Evolutionary conservation across 2,329 filamentous ascomycete species (phyloP), one percentile per base, ranked within the genome.

Genomic region (Calonectria multiphialidica): DNA sequence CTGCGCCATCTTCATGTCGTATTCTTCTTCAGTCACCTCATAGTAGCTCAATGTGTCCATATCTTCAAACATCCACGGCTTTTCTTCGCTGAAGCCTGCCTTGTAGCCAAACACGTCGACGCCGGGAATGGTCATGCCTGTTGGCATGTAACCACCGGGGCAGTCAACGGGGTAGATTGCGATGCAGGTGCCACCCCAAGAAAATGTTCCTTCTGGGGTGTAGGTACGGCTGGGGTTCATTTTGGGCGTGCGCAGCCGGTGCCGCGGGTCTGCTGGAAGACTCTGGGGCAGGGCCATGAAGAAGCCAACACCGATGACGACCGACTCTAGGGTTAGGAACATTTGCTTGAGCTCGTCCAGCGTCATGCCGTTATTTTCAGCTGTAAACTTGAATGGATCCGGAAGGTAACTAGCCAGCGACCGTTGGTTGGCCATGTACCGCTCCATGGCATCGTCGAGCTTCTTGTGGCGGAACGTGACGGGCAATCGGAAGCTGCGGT

Each of bases 391-490:
- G 44, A 92, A 83, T 57, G 91, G 91, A 76, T 91, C 88, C 0
- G 90, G 90, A 0, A 92, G 82, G 72, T 91, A 93, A 0, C 88
- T 85, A 1, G 91, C 91, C 33, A 90, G 87, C 1, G 89, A 88
- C 2, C 90, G 85, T 72, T 90, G 88, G 4, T 88, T 91, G 33
- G 88, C 87, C 83, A 89, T 90, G 79, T 93, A 92, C 12, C 90
- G 85, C 68, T 88, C 68, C 18, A 67, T 82, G 0, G 65, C 68
- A 30, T 88, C 86, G 25, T 86, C 68, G 7, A 80, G 76, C 23
- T 77, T 76, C n/a, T 76, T 74, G 61, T 82, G 81, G 23, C 82
- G 75, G 42, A 83, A 77, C 9, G 77, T 77, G 10, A 83, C 74
- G 0, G 82, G 82, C 12, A 84, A 72, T 5, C 73, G 74, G 42